Evolutionary conservation across 2,329 filamentous ascomycete species (phyloP), one percentile per base, ranked within the genome.

Genomic region (Microdochium trichocladiopsis): DNA sequence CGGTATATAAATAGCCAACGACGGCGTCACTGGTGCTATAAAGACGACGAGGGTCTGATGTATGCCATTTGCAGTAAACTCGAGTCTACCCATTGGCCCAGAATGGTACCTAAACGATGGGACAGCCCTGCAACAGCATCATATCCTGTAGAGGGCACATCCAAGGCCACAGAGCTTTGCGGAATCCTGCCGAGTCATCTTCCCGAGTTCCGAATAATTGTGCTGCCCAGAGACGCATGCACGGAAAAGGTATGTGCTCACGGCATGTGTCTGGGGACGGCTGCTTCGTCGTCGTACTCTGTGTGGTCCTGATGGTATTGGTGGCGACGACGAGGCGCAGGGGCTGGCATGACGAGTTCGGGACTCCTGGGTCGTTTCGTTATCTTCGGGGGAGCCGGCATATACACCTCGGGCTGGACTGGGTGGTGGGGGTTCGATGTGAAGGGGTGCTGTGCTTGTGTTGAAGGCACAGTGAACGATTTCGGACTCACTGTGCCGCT

Each of bases 401-500:
- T 45, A 18, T 18, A 45, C 6, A 18, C 25, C 5, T 28, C 24
- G 3, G 25, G 16, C 18, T 24, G 48, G 10, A 41, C 4, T 25
- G 33, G 36, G 10, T 6, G 33, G 14, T 36, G 33, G 9, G 36
- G 4, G 23, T 28, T 36, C 16, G 22, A n/a, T 5, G 12, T 8
- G 16, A 53, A 16, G 61, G 61, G 22, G 22, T 45, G 41, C 18
- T 45, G 41, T 23, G 21, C 11, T 8, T 16, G 6, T 22, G 41
- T 4, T 8, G 18, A 10, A 22, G 41, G 12, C 12, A 45, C 18
- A 22, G 74, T 63, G 45, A 68, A 63, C 12, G 69, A 68, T 2
- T 72, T 70, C 1, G 76, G 74, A 51, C 74, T 79, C 12, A 68
- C 66, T 1, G 67, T 69, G 11, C 67, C 55, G 63, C 71, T 70